Percentiles rank a stretch among this genome's conserved stretches.
These are phyloP conservation scores for Theobroma cacao DNA, from an alignment of 345 rosid species.

Conservation along the genomic window DNA sequence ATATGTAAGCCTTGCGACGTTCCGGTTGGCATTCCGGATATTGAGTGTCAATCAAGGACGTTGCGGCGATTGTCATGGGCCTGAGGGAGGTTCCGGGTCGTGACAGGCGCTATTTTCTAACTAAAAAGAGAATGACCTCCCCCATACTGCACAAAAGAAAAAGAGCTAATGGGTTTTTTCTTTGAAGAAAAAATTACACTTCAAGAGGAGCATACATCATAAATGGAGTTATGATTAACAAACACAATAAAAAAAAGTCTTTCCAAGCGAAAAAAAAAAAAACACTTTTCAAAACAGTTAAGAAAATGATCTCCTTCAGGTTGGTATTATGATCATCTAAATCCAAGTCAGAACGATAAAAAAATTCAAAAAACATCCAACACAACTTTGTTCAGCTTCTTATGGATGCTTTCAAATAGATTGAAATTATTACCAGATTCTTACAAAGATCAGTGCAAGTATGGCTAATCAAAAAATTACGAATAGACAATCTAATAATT, in stretches of 20 bases:
- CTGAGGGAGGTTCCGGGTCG: no score
- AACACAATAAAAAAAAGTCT: neutral
- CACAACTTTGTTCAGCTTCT: neutral
- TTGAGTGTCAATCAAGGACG: no score
- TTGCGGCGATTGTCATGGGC: no score
- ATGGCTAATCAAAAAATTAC: neutral
- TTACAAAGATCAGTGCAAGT: neutral
- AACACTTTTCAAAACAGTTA: no score
- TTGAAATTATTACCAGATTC: neutral
- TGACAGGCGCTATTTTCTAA: neutral
- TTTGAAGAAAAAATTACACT: neutral
- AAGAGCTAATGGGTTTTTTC: no score
- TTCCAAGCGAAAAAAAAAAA: neutral
- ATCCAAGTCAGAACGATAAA: neutral
- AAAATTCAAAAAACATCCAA: neutral
- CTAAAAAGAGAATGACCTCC: neutral
- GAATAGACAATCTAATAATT: neutral
- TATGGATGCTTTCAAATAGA: neutral
- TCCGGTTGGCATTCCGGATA: no score
- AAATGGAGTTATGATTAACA: neutral
- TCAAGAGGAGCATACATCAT: neutral
- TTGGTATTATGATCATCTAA: neutral
- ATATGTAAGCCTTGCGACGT: no score
- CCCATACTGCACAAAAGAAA: neutral
- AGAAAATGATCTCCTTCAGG: neutral